A percentile compares a stretch with the other conserved stretches of the same genome.
These are phyloP conservation scores for Berberis thunbergii DNA, from an alignment of 164 flowering plant species.

Conservation along the genomic window DNA sequence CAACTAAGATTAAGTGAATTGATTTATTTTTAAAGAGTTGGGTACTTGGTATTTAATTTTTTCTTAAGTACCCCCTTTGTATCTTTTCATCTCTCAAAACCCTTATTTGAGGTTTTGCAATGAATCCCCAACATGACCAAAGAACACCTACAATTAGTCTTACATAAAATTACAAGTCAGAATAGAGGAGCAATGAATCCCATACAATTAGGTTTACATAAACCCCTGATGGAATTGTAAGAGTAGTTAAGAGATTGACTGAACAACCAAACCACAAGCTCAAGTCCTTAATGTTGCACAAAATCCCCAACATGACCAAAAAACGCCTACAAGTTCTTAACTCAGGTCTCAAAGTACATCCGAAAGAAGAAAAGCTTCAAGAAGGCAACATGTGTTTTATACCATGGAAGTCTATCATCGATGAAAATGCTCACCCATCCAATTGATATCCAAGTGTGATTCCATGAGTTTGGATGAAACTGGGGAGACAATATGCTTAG, in stretches of 20 bases:
- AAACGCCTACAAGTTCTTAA: constrained; percentile 37
- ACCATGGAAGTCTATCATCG: constrained; percentile 4
- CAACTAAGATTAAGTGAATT: too few species aligned
- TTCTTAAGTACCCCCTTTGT: too few species aligned
- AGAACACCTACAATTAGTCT: too few species aligned
- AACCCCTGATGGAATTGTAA: constrained; percentile 52
- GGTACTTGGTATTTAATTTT: too few species aligned
- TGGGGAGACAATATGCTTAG: constrained; percentile 44
- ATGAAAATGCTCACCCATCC: constrained; percentile 1
- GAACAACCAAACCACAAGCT: constrained; percentile 16
- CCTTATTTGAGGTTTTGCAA: too few species aligned
- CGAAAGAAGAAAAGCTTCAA: constrained; percentile 5
- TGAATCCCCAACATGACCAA: too few species aligned
- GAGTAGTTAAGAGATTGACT: constrained; percentile 36
- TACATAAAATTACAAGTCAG: too few species aligned
- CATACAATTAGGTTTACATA: constrained; percentile 37
- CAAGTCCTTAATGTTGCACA: constrained; percentile 34
- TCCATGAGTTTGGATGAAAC: constrained; percentile 36
- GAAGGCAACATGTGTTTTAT: constrained; percentile 13
- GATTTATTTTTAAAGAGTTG: too few species aligned
- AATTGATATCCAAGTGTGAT: constrained; percentile 54
- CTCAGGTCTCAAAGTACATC: constrained; percentile 19
- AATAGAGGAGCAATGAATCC: constrained; percentile 52
- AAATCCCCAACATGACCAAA: constrained; percentile 37
- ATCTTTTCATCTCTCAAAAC: too few species aligned